Base-by-base conservation (phyloP, 805 yeast genomes). In the Monosporozyma siamensis region DNA sequence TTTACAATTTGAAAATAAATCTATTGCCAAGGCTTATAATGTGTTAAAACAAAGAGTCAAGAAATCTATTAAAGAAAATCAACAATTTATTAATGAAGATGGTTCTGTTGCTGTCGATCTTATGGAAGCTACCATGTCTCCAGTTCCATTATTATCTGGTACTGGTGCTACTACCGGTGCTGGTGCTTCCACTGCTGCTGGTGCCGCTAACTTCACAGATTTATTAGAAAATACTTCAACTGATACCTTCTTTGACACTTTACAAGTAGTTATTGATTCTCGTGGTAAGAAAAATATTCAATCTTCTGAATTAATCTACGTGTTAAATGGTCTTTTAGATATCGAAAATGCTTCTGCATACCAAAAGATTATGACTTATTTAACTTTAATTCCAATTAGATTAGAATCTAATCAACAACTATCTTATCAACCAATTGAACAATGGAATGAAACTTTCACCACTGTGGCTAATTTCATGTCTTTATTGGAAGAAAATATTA, bases 211-310 rank as follows among this genome's bases (percentile, higher is more conserved):
- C 18, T 32, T 32, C 22, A 22, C 17, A 32, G 35, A 32, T 32
- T 32, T 32, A 18, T 32, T 32, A 32, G 35, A 32, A 32, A 18
- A 32, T 10, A 59, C 65, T 8, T 61, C 59, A 18, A 67, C 61
- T 44, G 70, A 67, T 14, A 72, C 69, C 44, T 78, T 88, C 44
- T 87, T 89, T 69, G 69, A 78, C 44, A 77, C 83, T 27, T 72
- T 92, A 61, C 75, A 81, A 61, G 65, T 77, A 42, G 79, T 92
- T 44, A 69, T 83, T 46, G 97, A 92, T 65, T 73, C 88, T 39
- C 81, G 98, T 68, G 98, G 98, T 71, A 89, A 89, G 72, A 90
- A 86, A 72, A 88, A 86, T 63, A 82, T 87, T 48, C 95, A 90
- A 63, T 77, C 80, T 49, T 63, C 61, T 48, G 95, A 85, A 63